A percentile compares a stretch with the other conserved stretches of the same genome.
These are phyloP conservation scores for Eucalyptus sp. DNA, from an alignment of 345 rosid species.

Conservation along the genomic window DNA sequence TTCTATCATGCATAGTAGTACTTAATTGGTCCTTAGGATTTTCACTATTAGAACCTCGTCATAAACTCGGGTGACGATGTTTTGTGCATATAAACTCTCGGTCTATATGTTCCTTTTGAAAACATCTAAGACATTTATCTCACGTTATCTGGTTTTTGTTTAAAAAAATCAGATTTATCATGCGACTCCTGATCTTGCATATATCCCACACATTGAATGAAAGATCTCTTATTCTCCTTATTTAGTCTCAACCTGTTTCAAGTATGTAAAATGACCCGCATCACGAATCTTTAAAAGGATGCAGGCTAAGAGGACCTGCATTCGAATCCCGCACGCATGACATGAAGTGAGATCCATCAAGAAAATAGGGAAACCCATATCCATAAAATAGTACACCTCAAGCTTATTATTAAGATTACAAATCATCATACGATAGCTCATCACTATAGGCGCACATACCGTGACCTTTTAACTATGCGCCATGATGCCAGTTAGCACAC, in stretches of 20 bases:
- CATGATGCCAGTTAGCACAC: not conserved
- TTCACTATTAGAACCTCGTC: not conserved
- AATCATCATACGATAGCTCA: not conserved
- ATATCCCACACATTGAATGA: not conserved
- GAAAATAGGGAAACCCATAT: not conserved
- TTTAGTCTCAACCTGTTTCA: rapidly evolving
- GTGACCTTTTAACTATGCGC: not conserved
- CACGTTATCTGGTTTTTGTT: rapidly evolving
- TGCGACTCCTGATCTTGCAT: rapidly evolving
- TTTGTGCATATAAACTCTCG: not conserved
- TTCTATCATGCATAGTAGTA: not conserved
- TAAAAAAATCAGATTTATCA: not conserved
- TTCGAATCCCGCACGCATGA: not conserved
- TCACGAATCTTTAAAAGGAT: not conserved
- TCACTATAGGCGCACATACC: not conserved
- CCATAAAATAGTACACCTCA: not conserved
- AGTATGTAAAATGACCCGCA: not conserved
- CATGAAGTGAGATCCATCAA: not conserved
- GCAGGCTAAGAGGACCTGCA: not conserved
- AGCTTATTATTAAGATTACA: not conserved
- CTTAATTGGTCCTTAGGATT: not conserved
- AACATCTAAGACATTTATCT: not conserved
- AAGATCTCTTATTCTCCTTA: not conserved
- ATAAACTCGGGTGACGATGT: not conserved
- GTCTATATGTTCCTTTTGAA: not conserved